phyloP scores from a whole-genome alignment of 164 flowering plant species.

The Umbellularia californica region DNA sequence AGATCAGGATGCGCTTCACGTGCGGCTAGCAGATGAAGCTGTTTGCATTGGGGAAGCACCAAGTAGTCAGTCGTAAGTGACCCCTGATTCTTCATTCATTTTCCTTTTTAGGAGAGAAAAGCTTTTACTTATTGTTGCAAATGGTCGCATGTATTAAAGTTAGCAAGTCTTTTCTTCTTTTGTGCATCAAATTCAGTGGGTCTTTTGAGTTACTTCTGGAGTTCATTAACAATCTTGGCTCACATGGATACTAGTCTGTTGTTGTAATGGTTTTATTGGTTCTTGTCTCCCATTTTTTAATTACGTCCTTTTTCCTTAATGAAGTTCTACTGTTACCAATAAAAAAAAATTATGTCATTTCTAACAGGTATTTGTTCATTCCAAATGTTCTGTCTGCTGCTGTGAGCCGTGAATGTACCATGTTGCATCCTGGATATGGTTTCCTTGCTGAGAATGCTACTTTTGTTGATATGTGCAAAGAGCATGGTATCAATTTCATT shows the following conservation, averaged over 20 bases:
- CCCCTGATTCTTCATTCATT: conserved; percentile 1
- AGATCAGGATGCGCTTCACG: conserved; percentile 97
- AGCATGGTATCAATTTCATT: conserved; percentile 93
- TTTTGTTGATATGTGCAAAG: conserved; percentile 97
- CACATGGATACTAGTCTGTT: too few relatives aligned
- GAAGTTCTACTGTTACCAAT: too few relatives aligned
- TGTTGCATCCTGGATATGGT: conserved; percentile 99
- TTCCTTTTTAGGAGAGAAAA: too few relatives aligned
- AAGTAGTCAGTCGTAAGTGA: conserved; percentile 89
- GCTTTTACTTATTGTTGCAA: too few relatives aligned
- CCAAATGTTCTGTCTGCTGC: conserved; percentile 96
- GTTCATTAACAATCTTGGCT: too few relatives aligned
- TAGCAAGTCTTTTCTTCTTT: too few relatives aligned
- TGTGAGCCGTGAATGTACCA: conserved; percentile 72
- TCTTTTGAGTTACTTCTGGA: too few relatives aligned
- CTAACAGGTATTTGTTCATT: conserved; percentile 69
- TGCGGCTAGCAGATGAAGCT: conserved; percentile 92
- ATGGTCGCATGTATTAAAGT: too few relatives aligned
- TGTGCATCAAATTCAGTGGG: too few relatives aligned
- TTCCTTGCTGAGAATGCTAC: conserved; percentile 97
- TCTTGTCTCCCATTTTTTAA: neutral
- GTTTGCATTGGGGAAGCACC: conserved; percentile 99
- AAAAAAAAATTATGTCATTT: conserved; percentile 1
- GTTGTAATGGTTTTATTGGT: too few relatives aligned
- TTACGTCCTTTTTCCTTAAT: conserved; percentile 2